These are phyloP conservation scores for Melocanna baccifera DNA, from an alignment of 176 grass and related monocot species.

Conservation along the genomic window DNA sequence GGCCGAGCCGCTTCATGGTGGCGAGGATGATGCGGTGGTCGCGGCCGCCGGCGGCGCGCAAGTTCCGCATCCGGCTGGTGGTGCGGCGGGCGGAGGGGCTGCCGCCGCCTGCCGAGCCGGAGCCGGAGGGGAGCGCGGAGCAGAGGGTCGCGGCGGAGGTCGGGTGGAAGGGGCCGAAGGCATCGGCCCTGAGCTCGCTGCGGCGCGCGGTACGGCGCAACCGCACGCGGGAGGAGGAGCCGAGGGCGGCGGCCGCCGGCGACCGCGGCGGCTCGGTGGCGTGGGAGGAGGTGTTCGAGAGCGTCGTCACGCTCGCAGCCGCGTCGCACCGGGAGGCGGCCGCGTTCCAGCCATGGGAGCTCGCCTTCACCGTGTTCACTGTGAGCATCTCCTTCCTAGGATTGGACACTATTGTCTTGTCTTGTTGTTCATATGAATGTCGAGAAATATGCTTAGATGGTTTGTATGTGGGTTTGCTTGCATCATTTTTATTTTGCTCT, in stretches of 20 bases:
- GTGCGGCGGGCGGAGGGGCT: slow-evolving; percentile 55
- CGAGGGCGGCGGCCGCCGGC: slow-evolving; percentile 1
- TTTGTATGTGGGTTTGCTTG: background rate
- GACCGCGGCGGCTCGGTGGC: background rate
- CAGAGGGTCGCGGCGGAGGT: slow-evolving; percentile 55
- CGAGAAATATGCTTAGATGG: background rate
- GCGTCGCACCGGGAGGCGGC: slow-evolving; percentile 53
- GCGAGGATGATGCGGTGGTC: slow-evolving; percentile 92
- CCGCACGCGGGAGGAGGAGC: slow-evolving; percentile 66
- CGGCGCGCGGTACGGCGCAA: slow-evolving; percentile 72
- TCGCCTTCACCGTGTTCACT: slow-evolving; percentile 73
- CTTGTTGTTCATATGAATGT: background rate
- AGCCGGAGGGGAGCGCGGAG: background rate
- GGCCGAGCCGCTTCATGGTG: slow-evolving; percentile 40
- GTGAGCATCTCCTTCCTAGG: slow-evolving; percentile 46
- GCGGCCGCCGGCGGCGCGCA: slow-evolving; percentile 64
- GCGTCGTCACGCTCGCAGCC: slow-evolving; percentile 56
- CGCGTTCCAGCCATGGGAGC: slow-evolving; percentile 77
- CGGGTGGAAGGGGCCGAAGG: slow-evolving; percentile 83
- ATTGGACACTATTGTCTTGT: background rate
- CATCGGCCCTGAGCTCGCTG: slow-evolving; percentile 66
- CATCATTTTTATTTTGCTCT: background rate
- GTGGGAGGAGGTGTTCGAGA: slow-evolving; percentile 92
- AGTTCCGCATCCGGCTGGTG: slow-evolving; percentile 69
- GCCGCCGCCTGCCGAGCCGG: background rate